Evolutionary conservation across 345 rosid genomes (phyloP), one percentile per base, ranked within the genome.

Genomic region (Streptanthus diversifolius): DNA sequence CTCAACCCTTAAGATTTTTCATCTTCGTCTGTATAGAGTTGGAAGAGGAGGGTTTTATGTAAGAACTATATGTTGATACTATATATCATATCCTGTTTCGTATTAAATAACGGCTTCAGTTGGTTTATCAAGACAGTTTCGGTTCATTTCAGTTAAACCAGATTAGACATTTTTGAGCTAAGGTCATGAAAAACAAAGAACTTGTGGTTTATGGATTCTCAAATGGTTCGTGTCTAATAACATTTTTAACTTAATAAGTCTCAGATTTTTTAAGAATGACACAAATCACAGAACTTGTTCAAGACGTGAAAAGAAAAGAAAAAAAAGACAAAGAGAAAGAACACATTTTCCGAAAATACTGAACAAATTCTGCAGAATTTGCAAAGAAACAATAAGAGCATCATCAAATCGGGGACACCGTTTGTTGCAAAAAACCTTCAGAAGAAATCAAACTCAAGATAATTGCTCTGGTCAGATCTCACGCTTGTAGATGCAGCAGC

Each of bases 401-500:
- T 71, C 64, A 57, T 48, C 39, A 18, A 76, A 43, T 30, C 30
- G 52, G 43, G 21, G 24, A 49, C 33, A 72, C 66, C 30, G 69
- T 32, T 64, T 21, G 63, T 63, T 30, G 36, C 56, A 17, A 48
- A 37, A 54, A 33, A 36, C 52, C 61, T 15, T 81, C 79, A 87
- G 78, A 89, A 88, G 88, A 87, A 88, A 77, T 87, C 97, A 43
- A 87, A 89, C 73, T 91, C 90, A 56, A 88, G 82, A 74, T 85
- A 89, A 59, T 81, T 88, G 69, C 78, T 83, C 65, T 80, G 83
- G 73, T 80, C 87, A 53, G 84, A 77, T 76, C 86, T 85, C 45
- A 72, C 84, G 32, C 78, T 71, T 9, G 86, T 76, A 32, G 92
- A 80, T 62, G 85, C 51, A 4, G 85, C 60, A 43, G 74, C 58